A percentile compares a stretch with the other conserved stretches of the same genome.
Evolutionary conservation across 192 early-diverging fungal genomes (phyloP).

Genomic region (Backusella mclennaniae): DNA sequence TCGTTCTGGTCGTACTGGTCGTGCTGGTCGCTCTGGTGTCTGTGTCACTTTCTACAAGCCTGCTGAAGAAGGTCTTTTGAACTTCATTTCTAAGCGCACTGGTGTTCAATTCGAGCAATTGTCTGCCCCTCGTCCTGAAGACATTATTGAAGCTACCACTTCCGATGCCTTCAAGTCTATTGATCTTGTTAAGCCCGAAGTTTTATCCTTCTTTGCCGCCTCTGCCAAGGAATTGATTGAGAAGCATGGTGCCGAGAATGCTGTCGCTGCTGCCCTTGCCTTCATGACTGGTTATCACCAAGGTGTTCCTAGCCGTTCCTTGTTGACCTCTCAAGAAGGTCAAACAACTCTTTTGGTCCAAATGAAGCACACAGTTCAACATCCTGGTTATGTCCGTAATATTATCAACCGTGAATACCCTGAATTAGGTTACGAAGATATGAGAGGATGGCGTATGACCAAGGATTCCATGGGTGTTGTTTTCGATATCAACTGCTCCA

Average conservation of each 20-base stretch:
- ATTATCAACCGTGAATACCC: conserved; percentile 72
- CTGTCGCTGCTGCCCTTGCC: conserved; percentile 84
- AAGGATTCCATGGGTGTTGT: conserved; percentile 80
- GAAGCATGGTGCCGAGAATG: conserved; percentile 68
- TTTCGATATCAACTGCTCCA: conserved; percentile 75
- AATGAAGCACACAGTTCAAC: conserved; percentile 64
- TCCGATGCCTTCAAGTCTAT: conserved; percentile 72
- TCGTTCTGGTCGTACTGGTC: conserved; percentile 92
- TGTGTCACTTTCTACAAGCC: conserved; percentile 95
- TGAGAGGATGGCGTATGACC: conserved; percentile 79
- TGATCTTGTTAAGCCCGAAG: conserved; percentile 65
- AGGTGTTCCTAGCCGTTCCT: conserved; percentile 79
- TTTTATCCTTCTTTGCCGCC: conserved; percentile 74
- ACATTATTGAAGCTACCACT: conserved; percentile 83
- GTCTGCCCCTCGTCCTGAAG: conserved; percentile 84
- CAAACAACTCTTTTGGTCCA: conserved; percentile 79
- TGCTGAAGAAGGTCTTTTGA: conserved; percentile 78
- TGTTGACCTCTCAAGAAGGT: conserved; percentile 81
- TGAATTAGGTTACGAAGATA: conserved; percentile 69
- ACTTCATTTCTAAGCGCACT: conserved; percentile 72
- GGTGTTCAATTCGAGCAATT: conserved; percentile 81
- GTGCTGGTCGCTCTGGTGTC: conserved; percentile 82
- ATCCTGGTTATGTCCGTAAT: conserved; percentile 82
- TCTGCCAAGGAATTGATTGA: conserved; percentile 74
- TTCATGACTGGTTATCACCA: conserved; percentile 82